A percentile compares a stretch with the other conserved stretches of the same genome.
Conservation (phyloP, 805 yeast genomes). For the Ogataea chonburiensis region DNA sequence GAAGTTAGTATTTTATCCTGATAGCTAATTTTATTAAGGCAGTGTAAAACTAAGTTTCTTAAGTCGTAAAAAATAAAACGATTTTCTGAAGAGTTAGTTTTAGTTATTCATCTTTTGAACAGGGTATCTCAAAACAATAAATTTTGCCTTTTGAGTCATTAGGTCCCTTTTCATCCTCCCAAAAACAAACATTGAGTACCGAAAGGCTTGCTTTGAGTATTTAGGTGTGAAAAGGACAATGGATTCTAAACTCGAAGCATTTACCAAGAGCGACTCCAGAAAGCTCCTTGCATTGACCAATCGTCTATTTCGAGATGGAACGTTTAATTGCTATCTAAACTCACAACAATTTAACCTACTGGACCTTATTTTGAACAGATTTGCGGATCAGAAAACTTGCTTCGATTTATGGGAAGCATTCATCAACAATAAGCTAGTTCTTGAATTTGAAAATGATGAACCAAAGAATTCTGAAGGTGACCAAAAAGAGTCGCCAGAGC, state of each 20-base stretch:
- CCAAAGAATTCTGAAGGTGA: neutral
- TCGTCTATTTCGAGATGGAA: slow-evolving; percentile 37
- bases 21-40: too few relatives aligned
- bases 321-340: slow-evolving; percentile 49
- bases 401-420: slow-evolving; percentile 44
- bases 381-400: slow-evolving; percentile 14
- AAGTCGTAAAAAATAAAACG: too few relatives aligned
- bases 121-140: too few relatives aligned
- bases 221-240: too few relatives aligned
- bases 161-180: too few relatives aligned
- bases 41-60: too few relatives aligned
- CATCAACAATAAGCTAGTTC: slow-evolving; percentile 39
- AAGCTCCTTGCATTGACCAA: slow-evolving; percentile 36
- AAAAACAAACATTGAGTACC: too few relatives aligned
- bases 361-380: slow-evolving; percentile 42
- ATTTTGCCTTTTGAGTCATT: too few relatives aligned
- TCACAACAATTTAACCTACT: slow-evolving; percentile 56
- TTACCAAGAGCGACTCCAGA: slow-evolving; percentile 25
- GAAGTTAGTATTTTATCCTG: too few relatives aligned
- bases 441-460: slow-evolving; percentile 30
- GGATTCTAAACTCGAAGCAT: slow-evolving; percentile 17
- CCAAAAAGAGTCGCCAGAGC: neutral
- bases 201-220: too few relatives aligned
- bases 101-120: too few relatives aligned
- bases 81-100: too few relatives aligned